Evolutionary conservation across 352 stramenopile genomes (phyloP), one percentile per base, ranked within the genome.

Genomic region (Pythium apleroticum): DNA sequence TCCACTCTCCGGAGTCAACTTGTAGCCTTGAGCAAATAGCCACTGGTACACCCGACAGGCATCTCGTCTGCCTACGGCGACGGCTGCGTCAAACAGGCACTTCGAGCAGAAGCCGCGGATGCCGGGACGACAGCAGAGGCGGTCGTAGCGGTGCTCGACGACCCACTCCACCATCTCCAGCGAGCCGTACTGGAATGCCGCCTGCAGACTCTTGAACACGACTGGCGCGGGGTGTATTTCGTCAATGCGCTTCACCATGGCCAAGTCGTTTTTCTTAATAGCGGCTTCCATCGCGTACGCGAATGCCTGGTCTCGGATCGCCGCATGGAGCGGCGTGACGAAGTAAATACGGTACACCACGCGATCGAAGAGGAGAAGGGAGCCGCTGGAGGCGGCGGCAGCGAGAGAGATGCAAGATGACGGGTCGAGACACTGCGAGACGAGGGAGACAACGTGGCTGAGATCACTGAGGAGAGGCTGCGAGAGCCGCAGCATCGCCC

Each of bases 101-200:
- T 9, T 12, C 1, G 4, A 1, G 15, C 55, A 61, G 12, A 61
- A 39, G 12, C 48, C 37, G 5, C 33, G 4, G 11, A 37, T 15
- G 10, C 45, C 31, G 4, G 43, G 19, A 14, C 28, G 28, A 15
- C 57, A 63, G 31, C 57, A 63, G 1, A 63, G 27, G 3, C 20
- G 43, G n/a, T 63, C 57, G 20, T 43, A 20, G 27, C 57, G 57
- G 22, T 63, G 7, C 19, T 39, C 43, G 6, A 45, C 45, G 27
- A 63, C 8, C 57, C 57, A 63, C 45, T 63, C 28, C 2, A 63
- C 57, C 10, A 46, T 37, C 45, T 63, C 57, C 10, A 63, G 27
- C 12, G 43, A 39, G 8, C 27, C 25, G 14, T 55, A 33, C 1
- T 30, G 0, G 25, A 63, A 19, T n/a, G 57, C 57, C 5, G 41